Evolutionary conservation across 1,139 yeast species (phyloP), one percentile per base, ranked within the genome.

Genomic region (Saccharomyces hybrid): DNA sequence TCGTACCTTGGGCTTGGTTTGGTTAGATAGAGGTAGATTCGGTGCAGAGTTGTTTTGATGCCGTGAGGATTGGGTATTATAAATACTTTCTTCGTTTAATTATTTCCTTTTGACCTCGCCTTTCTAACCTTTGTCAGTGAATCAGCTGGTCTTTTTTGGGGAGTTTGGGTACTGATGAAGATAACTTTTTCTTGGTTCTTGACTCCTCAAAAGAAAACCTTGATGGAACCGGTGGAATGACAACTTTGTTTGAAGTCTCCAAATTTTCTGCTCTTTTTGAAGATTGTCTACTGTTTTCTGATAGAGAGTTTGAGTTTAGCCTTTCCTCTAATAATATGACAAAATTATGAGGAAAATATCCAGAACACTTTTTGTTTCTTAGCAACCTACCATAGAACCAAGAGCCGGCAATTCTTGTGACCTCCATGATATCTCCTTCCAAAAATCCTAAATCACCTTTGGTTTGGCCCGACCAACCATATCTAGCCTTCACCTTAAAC

Each of bases 391-490:
- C 99, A 64, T 82, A 87, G 87, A 95, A 90, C 95, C 96, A 89
- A 64, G 85, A 84, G 24, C 95, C 96, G 66, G 91, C 96, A 7
- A 93, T 90, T 61, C 84, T 78, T 49, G 82, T 77, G 5, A 93
- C 96, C 59, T 90, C 96, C 63, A 93, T 87, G 51, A 88, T 74
- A 68, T 93, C 98, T 54, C 95, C 96, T 72, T 93, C 98, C 49
- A 91, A 78, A 69, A 93, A 93, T 1, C 98, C 98, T 52, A 93
- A 77, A 67, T 93, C 97, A 48, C 88, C 89, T 51, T 84, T 87
- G 65, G 86, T 82, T 67, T 86, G 93, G 27, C 95, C 96, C 19
- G 95, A 82, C 95, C 96, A 88, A n/a, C 95, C 87, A 61, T 85
- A 88, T 53, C 78, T 78, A 31, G 96, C 88, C 66, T 80, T 82